These are phyloP conservation scores for Diophrys sp. DNA, from an alignment of 73 alveolate genomes.

Conservation along the genomic window DNA sequence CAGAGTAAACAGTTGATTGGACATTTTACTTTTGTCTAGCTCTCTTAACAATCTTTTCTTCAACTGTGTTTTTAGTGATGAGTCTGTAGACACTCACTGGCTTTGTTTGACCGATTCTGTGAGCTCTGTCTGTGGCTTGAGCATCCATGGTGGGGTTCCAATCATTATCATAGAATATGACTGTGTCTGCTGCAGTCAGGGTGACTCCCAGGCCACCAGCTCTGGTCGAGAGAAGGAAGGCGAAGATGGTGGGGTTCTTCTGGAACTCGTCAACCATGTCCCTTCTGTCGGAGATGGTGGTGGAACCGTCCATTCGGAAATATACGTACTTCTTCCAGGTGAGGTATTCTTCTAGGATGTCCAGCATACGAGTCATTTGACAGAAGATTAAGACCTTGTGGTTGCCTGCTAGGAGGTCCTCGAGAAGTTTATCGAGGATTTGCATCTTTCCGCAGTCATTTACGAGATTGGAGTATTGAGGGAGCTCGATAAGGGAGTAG, in stretches of 20 bases:
- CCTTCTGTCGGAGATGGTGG: conserved; percentile 92
- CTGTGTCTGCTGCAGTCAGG: conserved; percentile 98
- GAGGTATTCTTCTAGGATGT: conserved; percentile 95
- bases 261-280: conserved; percentile 97
- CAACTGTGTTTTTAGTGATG: conserved; percentile 94
- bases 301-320: conserved; percentile 98
- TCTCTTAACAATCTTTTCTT: conserved; percentile 96
- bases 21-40: conserved; percentile 97
- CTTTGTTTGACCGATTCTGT: conserved; percentile 97
- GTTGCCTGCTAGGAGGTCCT: conserved; percentile 70
- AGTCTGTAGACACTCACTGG: conserved; percentile 94
- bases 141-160: conserved; percentile 99
- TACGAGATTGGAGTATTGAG: conserved; percentile 73
- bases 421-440: conserved; percentile 78
- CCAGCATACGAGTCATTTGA: conserved; percentile 98
- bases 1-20: conserved; percentile 96
- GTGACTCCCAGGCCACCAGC: conserved; percentile 99
- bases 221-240: conserved; percentile 93
- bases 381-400: conserved; percentile 94
- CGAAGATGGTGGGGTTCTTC: conserved; percentile 85
- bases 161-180: conserved; percentile 97
- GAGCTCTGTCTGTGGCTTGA: conserved; percentile 99
- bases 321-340: conserved; percentile 82
- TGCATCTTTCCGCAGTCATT: conserved; percentile 88
- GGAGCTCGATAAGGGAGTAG: conserved; percentile 75